These are phyloP conservation scores for Umbelopsis ramanniana DNA, from an alignment of 192 early-diverging fungal species.

Conservation along the genomic window DNA sequence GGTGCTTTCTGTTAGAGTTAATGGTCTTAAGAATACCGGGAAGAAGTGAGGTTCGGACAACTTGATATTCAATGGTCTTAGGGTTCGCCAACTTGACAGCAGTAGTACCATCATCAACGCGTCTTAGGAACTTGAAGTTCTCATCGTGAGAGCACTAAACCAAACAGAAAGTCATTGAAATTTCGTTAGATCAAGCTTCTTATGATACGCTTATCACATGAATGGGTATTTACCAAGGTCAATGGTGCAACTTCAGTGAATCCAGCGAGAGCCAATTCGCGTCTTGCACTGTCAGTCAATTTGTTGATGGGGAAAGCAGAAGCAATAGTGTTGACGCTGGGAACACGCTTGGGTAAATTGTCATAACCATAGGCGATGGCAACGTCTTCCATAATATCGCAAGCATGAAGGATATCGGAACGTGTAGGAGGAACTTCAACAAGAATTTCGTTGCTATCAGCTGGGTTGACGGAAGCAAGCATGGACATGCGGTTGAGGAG, in stretches of 20 bases:
- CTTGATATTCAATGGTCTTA: conserved; percentile 89
- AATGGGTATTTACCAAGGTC: conserved; percentile 69
- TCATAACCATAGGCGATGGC: conserved; percentile 98
- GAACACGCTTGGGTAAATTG: conserved; percentile 82
- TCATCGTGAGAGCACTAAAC: conserved; percentile 94
- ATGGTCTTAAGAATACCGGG: conserved; percentile 95
- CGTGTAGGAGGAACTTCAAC: conserved; percentile 90
- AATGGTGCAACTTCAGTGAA: conserved; percentile 95
- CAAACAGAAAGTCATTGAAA: conserved; percentile 18
- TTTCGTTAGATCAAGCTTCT: background rate
- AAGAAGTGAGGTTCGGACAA: conserved; percentile 90
- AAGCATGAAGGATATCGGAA: conserved; percentile 93
- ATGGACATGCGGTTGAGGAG: conserved; percentile 91
- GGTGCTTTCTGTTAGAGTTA: conserved; percentile 81
- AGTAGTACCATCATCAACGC: conserved; percentile 74
- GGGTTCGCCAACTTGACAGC: conserved; percentile 92
- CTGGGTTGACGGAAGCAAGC: conserved; percentile 56
- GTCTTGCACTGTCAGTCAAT: conserved; percentile 82
- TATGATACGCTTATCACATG: background rate
- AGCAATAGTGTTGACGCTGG: conserved; percentile 82
- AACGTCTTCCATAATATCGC: conserved; percentile 98
- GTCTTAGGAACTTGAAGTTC: conserved; percentile 89
- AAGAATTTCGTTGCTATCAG: conserved; percentile 59
- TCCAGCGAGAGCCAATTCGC: conserved; percentile 87
- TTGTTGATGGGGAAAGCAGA: conserved; percentile 92